Evolutionary conservation across 345 rosid genomes (phyloP).

Genomic region (Mangifera indica): DNA sequence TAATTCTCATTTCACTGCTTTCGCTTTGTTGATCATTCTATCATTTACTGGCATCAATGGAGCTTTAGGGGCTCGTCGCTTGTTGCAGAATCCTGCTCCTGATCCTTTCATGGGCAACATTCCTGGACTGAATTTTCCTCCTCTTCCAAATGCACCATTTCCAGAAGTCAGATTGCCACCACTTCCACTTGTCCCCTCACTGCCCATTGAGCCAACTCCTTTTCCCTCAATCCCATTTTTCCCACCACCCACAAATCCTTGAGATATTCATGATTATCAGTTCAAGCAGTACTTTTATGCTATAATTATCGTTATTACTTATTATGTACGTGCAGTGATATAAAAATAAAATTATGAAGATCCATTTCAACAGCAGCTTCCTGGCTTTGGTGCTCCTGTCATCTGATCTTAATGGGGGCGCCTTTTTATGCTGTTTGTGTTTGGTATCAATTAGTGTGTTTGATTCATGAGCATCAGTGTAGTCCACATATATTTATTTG

Average conservation of each 20-base stretch:
- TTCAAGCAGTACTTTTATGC: no score
- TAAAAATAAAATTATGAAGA: no score
- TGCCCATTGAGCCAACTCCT: background rate
- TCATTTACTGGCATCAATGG: slow-evolving; percentile 1
- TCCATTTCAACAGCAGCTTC: no score
- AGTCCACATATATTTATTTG: no score
- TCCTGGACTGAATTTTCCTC: background rate
- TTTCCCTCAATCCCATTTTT: background rate
- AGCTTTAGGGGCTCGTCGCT: background rate
- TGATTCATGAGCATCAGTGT: no score
- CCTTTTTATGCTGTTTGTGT: no score
- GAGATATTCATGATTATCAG: background rate
- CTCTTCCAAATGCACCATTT: background rate
- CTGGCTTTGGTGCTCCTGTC: no score
- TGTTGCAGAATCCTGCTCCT: background rate
- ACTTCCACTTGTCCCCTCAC: background rate
- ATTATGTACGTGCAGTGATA: no score
- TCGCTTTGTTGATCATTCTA: slow-evolving; percentile 1
- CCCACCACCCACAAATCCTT: background rate
- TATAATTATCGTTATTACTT: no score
- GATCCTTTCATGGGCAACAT: background rate
- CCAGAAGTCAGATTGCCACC: slow-evolving; percentile 6
- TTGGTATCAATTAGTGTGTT: no score
- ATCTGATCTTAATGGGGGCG: no score
- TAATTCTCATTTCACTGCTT: background rate